A percentile compares a stretch with the other conserved stretches of the same genome.
Evolutionary conservation across 495 filamentous ascomycete genomes (phyloP).

Genomic region (Penicillium manginii): DNA sequence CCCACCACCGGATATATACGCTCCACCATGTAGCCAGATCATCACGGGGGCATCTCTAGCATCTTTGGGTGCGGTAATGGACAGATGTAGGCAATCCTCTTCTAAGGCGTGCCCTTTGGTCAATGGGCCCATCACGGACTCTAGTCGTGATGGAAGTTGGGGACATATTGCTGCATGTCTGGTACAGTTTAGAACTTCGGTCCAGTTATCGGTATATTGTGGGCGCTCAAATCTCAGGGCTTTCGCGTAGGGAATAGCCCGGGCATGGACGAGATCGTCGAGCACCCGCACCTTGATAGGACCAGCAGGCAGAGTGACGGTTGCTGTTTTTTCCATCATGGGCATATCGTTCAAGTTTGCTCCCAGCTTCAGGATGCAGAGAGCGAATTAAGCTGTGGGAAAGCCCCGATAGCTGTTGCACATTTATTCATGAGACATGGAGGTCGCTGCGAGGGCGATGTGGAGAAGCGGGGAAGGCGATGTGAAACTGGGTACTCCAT

Average conservation of each 20-base stretch:
- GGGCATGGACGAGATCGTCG: slow-evolving; percentile 8
- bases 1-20: slow-evolving; percentile 16
- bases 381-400: too few relatives aligned
- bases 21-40: slow-evolving; percentile 19
- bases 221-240: slow-evolving; percentile 16
- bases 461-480: not conserved
- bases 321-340: slow-evolving; percentile 1
- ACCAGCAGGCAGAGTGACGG: slow-evolving; percentile 4
- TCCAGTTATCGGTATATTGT: slow-evolving; percentile 3
- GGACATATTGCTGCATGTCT: slow-evolving; percentile 12
- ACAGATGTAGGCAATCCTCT: slow-evolving; percentile 14
- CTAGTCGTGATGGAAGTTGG: slow-evolving; percentile 15
- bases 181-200: slow-evolving; percentile 3
- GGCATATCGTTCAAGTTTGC: not conserved
- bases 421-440: not conserved
- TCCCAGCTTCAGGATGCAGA: too few relatives aligned
- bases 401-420: too few relatives aligned
- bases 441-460: not conserved
- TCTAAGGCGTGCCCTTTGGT: slow-evolving; percentile 4
- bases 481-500: not conserved
- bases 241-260: slow-evolving; percentile 17
- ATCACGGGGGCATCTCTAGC: slow-evolving; percentile 12
- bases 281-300: slow-evolving; percentile 3
- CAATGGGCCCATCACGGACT: slow-evolving; percentile 16
- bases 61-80: slow-evolving; percentile 10